phyloP scores from a whole-genome alignment of 768 basidiomycete genomes.

The Infundibulicybe gibba region DNA sequence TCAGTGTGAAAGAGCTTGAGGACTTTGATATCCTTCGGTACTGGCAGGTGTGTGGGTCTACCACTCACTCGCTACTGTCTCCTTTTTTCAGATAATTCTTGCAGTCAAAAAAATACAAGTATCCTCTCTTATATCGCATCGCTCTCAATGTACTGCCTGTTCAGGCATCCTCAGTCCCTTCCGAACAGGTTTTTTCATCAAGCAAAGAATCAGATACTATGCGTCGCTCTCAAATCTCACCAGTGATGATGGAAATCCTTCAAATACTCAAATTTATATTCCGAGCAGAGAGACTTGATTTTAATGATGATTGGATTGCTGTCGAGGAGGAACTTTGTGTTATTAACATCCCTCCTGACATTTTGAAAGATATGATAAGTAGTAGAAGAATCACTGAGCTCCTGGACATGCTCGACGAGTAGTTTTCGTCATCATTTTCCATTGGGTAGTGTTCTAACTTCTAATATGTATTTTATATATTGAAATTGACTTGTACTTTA shows the following conservation, averaged over 20 bases:
- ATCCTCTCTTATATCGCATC: conserved; percentile 4
- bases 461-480: too few relatives aligned
- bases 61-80: neutral
- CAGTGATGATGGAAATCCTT: conserved; percentile 10
- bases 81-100: neutral
- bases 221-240: neutral
- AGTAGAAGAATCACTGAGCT: too few relatives aligned
- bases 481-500: too few relatives aligned
- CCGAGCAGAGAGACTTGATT: conserved; percentile 9
- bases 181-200: conserved; percentile 16
- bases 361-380: too few relatives aligned
- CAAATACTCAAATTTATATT: conserved; percentile 16
- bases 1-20: neutral
- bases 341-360: neutral
- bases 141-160: conserved; percentile 13
- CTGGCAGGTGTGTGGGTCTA: neutral
- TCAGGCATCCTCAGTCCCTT: conserved; percentile 18
- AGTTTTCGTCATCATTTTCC: too few relatives aligned
- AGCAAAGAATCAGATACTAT: conserved; percentile 8
- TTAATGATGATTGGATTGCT: conserved; percentile 5
- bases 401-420: too few relatives aligned
- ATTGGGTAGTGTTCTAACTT: too few relatives aligned
- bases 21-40: neutral
- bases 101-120: neutral
- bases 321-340: neutral